Percentiles rank a stretch among this genome's conserved stretches.
Evolutionary conservation across 345 rosid species (phyloP).

Genomic region (Odontarrhena argentea): DNA sequence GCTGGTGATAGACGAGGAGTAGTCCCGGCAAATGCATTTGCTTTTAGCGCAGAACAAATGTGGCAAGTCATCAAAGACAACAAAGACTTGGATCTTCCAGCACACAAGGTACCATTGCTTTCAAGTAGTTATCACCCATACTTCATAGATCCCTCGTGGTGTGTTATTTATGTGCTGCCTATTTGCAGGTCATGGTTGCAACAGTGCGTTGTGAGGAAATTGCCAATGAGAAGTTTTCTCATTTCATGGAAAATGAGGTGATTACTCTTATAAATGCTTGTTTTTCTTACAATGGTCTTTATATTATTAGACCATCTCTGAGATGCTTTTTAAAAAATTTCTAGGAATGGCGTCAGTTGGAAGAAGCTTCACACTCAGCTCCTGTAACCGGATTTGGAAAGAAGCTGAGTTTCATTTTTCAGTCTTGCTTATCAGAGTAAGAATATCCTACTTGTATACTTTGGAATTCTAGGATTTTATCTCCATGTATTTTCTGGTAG

Average conservation of each 20-base stretch:
- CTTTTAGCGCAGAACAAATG: slow-evolving; percentile 86
- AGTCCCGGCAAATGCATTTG: slow-evolving; percentile 98
- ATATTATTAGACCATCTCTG: slow-evolving; percentile 10
- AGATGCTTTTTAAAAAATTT: background rate
- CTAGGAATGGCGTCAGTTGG: slow-evolving; percentile 78
- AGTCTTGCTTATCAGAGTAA: slow-evolving; percentile 67
- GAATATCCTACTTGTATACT: slow-evolving; percentile 9
- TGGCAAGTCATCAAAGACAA: slow-evolving; percentile 97
- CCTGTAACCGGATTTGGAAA: slow-evolving; percentile 82
- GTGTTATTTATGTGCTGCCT: slow-evolving; percentile 28
- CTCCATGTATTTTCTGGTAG: slow-evolving; percentile 21
- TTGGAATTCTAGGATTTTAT: background rate
- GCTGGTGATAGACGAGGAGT: slow-evolving; percentile 98
- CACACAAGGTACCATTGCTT: slow-evolving; percentile 77
- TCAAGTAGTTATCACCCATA: background rate
- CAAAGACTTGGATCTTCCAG: slow-evolving; percentile 98
- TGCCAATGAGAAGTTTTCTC: slow-evolving; percentile 69
- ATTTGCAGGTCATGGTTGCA: slow-evolving; percentile 94
- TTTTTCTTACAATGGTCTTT: slow-evolving; percentile 5
- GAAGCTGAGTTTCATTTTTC: slow-evolving; percentile 68
- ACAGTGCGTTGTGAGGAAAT: slow-evolving; percentile 99
- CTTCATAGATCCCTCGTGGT: background rate
- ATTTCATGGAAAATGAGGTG: slow-evolving; percentile 75
- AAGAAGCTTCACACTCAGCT: slow-evolving; percentile 72
- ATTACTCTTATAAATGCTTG: background rate